Conservation (phyloP, 306 rosid genomes). For the Corylus heterophylla region DNA sequence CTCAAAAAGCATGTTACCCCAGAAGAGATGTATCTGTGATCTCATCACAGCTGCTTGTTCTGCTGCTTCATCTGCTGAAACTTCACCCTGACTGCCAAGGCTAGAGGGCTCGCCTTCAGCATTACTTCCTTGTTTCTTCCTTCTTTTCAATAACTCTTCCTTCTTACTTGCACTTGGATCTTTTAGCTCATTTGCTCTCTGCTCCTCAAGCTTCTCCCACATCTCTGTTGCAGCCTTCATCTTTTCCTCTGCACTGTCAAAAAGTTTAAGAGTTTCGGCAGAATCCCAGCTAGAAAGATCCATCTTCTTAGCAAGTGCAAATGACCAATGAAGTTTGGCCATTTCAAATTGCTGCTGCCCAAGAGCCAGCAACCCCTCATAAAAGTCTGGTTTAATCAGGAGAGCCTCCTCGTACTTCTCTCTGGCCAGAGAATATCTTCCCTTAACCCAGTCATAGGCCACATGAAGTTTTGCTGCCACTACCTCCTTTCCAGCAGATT, state of each 20-base stretch:
- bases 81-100: constrained; percentile 53
- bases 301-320: constrained; percentile 84
- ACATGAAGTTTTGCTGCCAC: constrained; percentile 79
- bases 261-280: constrained; percentile 70
- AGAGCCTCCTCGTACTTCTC: constrained; percentile 92
- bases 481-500: constrained; percentile 72
- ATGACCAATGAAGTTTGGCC: constrained; percentile 99
- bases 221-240: constrained; percentile 93
- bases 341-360: constrained; percentile 97
- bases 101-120: constrained; percentile 61
- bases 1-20: constrained; percentile 98
- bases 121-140: constrained; percentile 63
- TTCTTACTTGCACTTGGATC: constrained; percentile 82
- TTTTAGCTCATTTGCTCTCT: constrained; percentile 75
- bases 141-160: constrained; percentile 74
- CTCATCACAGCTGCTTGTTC: constrained; percentile 95
- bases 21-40: constrained; percentile 94
- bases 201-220: constrained; percentile 98
- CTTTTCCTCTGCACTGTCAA: constrained; percentile 85
- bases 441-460: constrained; percentile 97
- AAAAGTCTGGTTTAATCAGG: constrained; percentile 83
- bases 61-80: constrained; percentile 80
- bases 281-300: constrained; percentile 78
- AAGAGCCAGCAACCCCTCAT: constrained; percentile 88
- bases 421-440: constrained; percentile 83